A percentile compares a stretch with the other conserved stretches of the same genome.
Evolutionary conservation across 176 grass and related monocot genomes (phyloP).

Genomic region (Phyllostachys edulis): DNA sequence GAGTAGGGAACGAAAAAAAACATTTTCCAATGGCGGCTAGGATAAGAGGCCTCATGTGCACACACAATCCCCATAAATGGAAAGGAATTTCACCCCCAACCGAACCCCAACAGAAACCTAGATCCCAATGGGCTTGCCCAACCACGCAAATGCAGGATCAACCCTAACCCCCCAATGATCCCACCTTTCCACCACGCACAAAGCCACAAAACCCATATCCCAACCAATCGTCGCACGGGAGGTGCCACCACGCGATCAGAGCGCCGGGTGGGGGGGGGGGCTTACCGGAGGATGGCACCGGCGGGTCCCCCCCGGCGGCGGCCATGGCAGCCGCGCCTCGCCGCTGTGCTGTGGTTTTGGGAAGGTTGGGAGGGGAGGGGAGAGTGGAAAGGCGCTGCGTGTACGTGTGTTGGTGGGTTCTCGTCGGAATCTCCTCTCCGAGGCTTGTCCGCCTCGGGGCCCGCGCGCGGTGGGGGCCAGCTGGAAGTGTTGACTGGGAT

Average conservation of each 20-base stretch:
- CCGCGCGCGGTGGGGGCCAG: background rate
- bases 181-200: background rate
- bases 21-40: background rate
- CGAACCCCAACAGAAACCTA: constrained; percentile 24
- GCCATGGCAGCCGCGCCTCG: background rate
- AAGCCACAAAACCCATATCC: background rate
- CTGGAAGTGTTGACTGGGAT: background rate
- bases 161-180: background rate
- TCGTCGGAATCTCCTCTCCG: background rate
- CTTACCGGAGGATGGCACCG: background rate
- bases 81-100: background rate
- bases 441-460: background rate
- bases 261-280: no score
- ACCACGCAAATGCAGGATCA: background rate
- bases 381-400: background rate
- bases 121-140: background rate
- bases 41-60: background rate
- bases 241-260: background rate
- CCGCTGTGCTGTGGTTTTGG: background rate
- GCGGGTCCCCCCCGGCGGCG: background rate
- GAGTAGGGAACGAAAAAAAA: background rate
- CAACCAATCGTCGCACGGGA: background rate
- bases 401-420: background rate
- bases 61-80: background rate
- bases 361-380: background rate